A percentile compares a stretch with the other conserved stretches of the same genome.
These are phyloP conservation scores for Pisolithus microcarpus DNA, from an alignment of 768 basidiomycete genomes.

Conservation along the genomic window DNA sequence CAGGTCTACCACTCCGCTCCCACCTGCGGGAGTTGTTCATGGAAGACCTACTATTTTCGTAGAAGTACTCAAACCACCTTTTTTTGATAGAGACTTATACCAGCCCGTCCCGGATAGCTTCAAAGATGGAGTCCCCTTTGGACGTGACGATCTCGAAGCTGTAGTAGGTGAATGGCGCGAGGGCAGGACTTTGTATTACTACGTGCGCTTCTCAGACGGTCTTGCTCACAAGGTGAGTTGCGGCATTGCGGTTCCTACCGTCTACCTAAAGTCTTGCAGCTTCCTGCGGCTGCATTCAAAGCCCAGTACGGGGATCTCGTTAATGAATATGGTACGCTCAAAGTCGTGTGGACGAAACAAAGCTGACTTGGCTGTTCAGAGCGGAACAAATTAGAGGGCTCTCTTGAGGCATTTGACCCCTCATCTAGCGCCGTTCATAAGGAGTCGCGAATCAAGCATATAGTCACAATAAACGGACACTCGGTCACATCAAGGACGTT, in stretches of 20 bases:
- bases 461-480: slow-evolving; percentile 23
- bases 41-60: slow-evolving; percentile 26
- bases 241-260: background rate
- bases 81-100: slow-evolving; percentile 37
- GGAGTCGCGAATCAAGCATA: slow-evolving; percentile 43
- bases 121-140: slow-evolving; percentile 28
- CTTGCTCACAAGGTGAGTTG: slow-evolving; percentile 48
- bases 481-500: slow-evolving; percentile 1
- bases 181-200: slow-evolving; percentile 44
- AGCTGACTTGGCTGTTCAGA: slow-evolving; percentile 31
- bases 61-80: slow-evolving; percentile 30
- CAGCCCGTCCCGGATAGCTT: slow-evolving; percentile 28
- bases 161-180: slow-evolving; percentile 53
- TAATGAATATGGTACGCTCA: slow-evolving; percentile 46
- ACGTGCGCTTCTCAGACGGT: slow-evolving; percentile 52
- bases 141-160: slow-evolving; percentile 30
- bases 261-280: slow-evolving; percentile 28
- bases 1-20: slow-evolving; percentile 2
- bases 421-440: slow-evolving; percentile 48
- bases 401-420: slow-evolving; percentile 53
- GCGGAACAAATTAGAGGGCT: slow-evolving; percentile 34
- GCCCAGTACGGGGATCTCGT: slow-evolving; percentile 39
- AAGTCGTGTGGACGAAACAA: background rate
- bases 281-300: slow-evolving; percentile 33
- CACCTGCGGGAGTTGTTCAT: slow-evolving; percentile 8